Conservation (phyloP, 441 rosid species). For the Breynia disticha region DNA sequence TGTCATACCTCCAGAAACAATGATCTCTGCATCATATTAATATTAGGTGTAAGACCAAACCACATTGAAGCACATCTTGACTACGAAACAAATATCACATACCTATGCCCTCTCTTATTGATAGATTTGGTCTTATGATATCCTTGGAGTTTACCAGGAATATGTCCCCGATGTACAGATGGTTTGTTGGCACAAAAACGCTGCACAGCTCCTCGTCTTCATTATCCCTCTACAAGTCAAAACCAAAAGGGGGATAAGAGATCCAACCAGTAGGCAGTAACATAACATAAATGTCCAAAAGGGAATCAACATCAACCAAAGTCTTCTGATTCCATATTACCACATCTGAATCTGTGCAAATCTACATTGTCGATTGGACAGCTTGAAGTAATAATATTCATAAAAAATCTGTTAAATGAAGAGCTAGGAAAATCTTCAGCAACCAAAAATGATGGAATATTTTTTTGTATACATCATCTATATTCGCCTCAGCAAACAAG, state of each 20-base stretch:
- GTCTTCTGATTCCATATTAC: too few species aligned
- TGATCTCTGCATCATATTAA: constrained; percentile 41
- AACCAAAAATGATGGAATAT: too few species aligned
- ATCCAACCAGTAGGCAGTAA: neutral
- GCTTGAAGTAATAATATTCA: too few species aligned
- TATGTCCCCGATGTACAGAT: constrained; percentile 81
- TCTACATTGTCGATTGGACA: too few species aligned
- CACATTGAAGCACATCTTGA: neutral
- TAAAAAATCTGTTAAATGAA: too few species aligned
- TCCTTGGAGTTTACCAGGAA: constrained; percentile 79
- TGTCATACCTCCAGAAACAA: constrained; percentile 66
- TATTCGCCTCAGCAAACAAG: too few species aligned
- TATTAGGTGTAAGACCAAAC: neutral
- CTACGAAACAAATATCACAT: neutral
- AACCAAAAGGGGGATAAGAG: constrained; percentile 1
- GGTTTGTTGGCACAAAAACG: constrained; percentile 87
- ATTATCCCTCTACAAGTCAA: constrained; percentile 49
- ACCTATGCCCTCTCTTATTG: constrained; percentile 90
- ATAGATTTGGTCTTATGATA: constrained; percentile 75
- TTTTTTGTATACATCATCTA: too few species aligned
- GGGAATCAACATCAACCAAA: too few species aligned
- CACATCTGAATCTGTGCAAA: too few species aligned
- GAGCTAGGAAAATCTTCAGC: too few species aligned
- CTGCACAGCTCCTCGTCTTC: constrained; percentile 86
- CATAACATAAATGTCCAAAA: constrained; percentile 4